A percentile compares a stretch with the other conserved stretches of the same genome.
phyloP scores from a whole-genome alignment of 805 yeast genomes.

The Sporopachydermia quercuum region DNA sequence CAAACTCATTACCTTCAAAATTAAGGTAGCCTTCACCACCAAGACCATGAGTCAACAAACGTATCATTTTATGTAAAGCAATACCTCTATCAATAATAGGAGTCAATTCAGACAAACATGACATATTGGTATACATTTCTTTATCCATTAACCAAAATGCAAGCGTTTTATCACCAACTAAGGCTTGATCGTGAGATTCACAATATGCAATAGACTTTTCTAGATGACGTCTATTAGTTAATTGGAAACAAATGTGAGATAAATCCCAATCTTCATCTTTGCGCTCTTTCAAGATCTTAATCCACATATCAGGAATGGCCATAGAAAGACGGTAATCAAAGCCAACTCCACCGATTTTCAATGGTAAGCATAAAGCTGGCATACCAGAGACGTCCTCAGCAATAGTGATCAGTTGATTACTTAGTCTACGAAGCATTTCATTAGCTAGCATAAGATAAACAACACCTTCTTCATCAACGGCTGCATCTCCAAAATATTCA shows the following conservation, averaged over 20 bases:
- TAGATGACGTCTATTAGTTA: constrained; percentile 76
- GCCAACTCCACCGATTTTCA: constrained; percentile 73
- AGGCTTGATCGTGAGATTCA: constrained; percentile 94
- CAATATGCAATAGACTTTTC: constrained; percentile 87
- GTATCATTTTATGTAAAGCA: constrained; percentile 79
- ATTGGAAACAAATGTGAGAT: constrained; percentile 61
- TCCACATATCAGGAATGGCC: constrained; percentile 99
- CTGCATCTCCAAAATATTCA: constrained; percentile 67
- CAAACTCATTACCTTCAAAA: constrained; percentile 96
- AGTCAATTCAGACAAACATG: constrained; percentile 54
- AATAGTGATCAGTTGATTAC: constrained; percentile 49
- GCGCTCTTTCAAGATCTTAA: constrained; percentile 73
- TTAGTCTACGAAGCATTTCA: constrained; percentile 44
- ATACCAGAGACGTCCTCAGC: constrained; percentile 98
- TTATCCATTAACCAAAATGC: constrained; percentile 99
- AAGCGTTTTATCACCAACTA: constrained; percentile 91
- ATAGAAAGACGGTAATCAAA: constrained; percentile 87
- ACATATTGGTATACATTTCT: constrained; percentile 95
- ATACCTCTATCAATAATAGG: constrained; percentile 80
- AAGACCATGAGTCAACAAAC: constrained; percentile 74
- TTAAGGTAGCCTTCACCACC: constrained; percentile 96
- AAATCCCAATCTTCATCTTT: constrained; percentile 87
- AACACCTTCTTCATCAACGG: constrained; percentile 80
- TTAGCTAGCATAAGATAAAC: constrained; percentile 87
- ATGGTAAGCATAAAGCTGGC: constrained; percentile 81